Base-by-base conservation (phyloP, 2,329 filamentous ascomycete species). In the Penicillium griseofulvum region DNA sequence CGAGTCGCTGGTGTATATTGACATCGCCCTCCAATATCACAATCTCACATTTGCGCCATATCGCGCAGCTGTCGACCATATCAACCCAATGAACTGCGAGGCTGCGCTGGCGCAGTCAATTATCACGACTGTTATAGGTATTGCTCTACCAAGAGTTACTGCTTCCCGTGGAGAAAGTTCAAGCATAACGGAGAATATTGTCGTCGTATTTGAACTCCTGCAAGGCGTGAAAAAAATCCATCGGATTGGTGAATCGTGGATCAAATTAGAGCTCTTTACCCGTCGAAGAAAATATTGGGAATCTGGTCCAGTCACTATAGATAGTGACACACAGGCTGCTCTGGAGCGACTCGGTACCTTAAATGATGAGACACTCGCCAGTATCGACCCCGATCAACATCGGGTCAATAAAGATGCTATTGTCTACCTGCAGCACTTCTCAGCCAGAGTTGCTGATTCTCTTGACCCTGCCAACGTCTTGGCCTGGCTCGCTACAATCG, bases 211-310 rank as follows among this genome's bases (percentile, higher is more conserved):
- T 38, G 70, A 73, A 36, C 64, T 74, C 8, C 59, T 74, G 8
- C 70, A 72, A 46, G 72, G 72, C 0, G 65, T 71, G 29, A 68
- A 61, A 28, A 73, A 73, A 4, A 74, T 74, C 22, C 64, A 68
- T 31, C 57, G 50, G 2, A 69, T 72, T 33, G 68, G 67, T 19
- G 60, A 62, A 16, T 58, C 67, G 1, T 74, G 71, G 58, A 77
- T 83, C 59, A 80, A 83, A 60, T 75, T 78, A 16, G 81, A 78
- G 71, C 69, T 83, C 1, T 83, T 82, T 65, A 77, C 72, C 24
- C 72, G 72, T 3, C 76, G 73, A 37, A 63, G 63, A 0, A 67
- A 69, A 19, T 79, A 80, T 58, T 80, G 79, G 76, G 78, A 74
- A 7, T 63, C 74, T 22, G 70, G 72, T 11, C 16, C 51, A 1